These are phyloP conservation scores for Chrysoporthe puriensis DNA, from an alignment of 2,329 filamentous ascomycete genomes.

Conservation along the genomic window DNA sequence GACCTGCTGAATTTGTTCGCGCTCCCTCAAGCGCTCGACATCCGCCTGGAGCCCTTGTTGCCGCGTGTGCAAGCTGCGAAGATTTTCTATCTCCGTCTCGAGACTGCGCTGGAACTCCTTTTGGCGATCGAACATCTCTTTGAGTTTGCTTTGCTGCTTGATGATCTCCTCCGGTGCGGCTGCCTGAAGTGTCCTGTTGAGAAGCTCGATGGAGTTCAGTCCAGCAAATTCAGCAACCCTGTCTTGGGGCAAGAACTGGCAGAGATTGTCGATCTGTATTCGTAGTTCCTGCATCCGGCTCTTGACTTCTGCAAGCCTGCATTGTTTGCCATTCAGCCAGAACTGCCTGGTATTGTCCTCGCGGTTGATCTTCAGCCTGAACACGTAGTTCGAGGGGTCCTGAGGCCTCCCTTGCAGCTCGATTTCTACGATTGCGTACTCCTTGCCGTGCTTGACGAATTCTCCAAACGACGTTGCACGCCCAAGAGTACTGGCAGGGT, in stretches of 20 bases:
- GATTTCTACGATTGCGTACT: slow-evolving; percentile 83
- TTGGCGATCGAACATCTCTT: slow-evolving; percentile 69
- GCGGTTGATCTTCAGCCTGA: slow-evolving; percentile 76
- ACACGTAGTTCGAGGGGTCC: slow-evolving; percentile 68
- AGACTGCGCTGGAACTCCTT: slow-evolving; percentile 64
- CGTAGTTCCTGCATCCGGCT: slow-evolving; percentile 71
- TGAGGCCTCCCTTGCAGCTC: slow-evolving; percentile 73
- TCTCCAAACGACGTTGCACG: slow-evolving; percentile 83
- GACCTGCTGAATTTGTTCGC: slow-evolving; percentile 67
- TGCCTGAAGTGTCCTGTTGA: slow-evolving; percentile 85
- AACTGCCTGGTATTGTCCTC: slow-evolving; percentile 85
- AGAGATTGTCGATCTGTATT: slow-evolving; percentile 97
- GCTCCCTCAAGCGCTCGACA: slow-evolving; percentile 80
- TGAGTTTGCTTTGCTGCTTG: slow-evolving; percentile 75
- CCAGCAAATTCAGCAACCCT: slow-evolving; percentile 92
- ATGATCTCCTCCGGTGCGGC: slow-evolving; percentile 83
- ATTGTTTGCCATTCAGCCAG: slow-evolving; percentile 70
- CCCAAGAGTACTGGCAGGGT: slow-evolving; percentile 78
- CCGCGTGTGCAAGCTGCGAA: slow-evolving; percentile 71
- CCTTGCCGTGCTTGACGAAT: slow-evolving; percentile 88
- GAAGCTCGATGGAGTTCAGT: slow-evolving; percentile 77
- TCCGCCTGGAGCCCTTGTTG: slow-evolving; percentile 78
- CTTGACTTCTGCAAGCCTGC: slow-evolving; percentile 66
- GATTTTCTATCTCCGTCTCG: slow-evolving; percentile 61
- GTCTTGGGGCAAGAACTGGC: slow-evolving; percentile 95